Percentiles rank a stretch among this genome's conserved stretches.
Evolutionary conservation across 306 rosid genomes (phyloP).

Genomic region (Cucumis melo): DNA sequence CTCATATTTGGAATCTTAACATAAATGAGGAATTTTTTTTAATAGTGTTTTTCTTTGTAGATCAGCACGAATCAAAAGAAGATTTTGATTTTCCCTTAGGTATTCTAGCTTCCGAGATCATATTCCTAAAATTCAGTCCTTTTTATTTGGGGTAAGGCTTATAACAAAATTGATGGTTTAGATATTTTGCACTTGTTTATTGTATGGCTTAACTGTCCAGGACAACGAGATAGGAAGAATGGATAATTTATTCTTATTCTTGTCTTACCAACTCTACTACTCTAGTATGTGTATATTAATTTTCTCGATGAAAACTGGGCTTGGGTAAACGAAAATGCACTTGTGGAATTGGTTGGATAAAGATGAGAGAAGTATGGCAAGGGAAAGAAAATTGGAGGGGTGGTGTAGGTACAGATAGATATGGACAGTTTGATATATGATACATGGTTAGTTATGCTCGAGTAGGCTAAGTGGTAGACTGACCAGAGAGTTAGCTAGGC

Average conservation of each 20-base stretch:
- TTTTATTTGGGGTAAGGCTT: not conserved
- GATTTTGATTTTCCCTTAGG: not conserved
- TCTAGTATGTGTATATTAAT: not conserved
- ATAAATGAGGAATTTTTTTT: not conserved
- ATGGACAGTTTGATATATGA: not conserved
- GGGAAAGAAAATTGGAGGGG: not conserved
- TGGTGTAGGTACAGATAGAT: not conserved
- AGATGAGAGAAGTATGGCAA: not conserved
- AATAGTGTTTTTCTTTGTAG: not conserved
- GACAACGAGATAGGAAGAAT: not conserved
- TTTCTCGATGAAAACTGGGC: not conserved
- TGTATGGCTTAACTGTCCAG: not conserved
- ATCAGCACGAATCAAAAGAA: not conserved
- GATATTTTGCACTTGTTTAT: not conserved
- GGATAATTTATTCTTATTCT: not conserved
- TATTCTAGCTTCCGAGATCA: not conserved
- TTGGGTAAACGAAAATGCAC: not conserved
- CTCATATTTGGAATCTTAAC: not conserved
- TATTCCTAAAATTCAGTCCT: not conserved
- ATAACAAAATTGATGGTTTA: not conserved
- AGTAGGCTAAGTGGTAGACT: not conserved
- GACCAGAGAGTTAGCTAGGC: not conserved
- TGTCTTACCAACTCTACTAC: not conserved
- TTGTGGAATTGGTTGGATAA: not conserved
- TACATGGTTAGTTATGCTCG: not conserved